Evolutionary conservation across 1,284 basidiomycete genomes (phyloP), one percentile per base, ranked within the genome.

Genomic region (Rhodotorula mucilaginosa): DNA sequence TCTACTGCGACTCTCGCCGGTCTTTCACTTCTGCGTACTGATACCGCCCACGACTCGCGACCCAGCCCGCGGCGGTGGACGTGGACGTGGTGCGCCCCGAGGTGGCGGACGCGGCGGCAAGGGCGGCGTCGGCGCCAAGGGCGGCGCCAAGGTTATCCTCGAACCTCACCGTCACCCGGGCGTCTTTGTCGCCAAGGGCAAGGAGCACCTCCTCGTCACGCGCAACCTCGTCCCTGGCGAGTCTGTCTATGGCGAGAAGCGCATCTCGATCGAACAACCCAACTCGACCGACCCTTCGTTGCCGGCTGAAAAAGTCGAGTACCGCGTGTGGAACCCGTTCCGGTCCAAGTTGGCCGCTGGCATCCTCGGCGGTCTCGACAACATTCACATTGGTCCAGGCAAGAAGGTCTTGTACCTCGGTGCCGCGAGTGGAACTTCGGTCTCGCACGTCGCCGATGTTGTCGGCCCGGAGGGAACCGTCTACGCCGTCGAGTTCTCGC

Each of bases 311-410:
- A 99, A 99, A 85, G 86, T 89, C 78, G 96, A 99, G 83, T 99
- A 98, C 84, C 87, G 96, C 73, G 97, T 99, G 49, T 99, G 96
- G 96, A 99, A 99, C 85, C 97, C 96, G 69, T 99, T 99, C 89
- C 87, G 97, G 77, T 90, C 88, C 81, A 99, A 99, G 86, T 84
- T 99, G 78, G 97, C 96, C 49, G 96, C 96, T 56, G 97, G 96
- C 84, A 92, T 99, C 66, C 86, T 99, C 70, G 93, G 94, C 79
- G 97, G 96, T 81, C 85, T 99, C 81, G 96, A 97, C 81, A 84
- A 93, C 78, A 94, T 99, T 78, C 94, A 88, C 84, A 96, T 99
- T 80, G 87, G 86, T 72, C 96, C 97, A 56, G 96, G 97, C 77
- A 89, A 90, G 80, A 98, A 97, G 85, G 96, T 99, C 58, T 85